Evolutionary conservation across 2,329 filamentous ascomycete genomes (phyloP).

Genomic region (Lasiodiplodia sp.): DNA sequence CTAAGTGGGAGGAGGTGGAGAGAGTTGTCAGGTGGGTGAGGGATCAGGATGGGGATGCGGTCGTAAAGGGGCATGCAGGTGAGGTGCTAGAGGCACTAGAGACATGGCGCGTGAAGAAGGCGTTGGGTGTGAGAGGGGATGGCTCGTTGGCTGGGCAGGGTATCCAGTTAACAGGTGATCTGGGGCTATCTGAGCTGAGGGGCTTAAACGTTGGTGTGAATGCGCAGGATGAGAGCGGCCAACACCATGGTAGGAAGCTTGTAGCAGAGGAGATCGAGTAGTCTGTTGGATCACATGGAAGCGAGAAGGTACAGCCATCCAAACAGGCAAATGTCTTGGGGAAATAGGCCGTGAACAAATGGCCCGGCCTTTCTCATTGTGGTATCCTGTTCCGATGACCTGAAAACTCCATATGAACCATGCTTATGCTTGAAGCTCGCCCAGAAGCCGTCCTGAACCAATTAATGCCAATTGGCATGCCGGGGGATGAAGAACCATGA

Average conservation of each 20-base stretch:
- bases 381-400: conserved; percentile 16
- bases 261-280: conserved; percentile 68
- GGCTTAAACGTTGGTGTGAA: conserved; percentile 52
- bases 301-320: not conserved
- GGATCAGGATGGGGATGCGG: conserved; percentile 70
- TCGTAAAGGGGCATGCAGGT: conserved; percentile 71
- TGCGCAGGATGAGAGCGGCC: not conserved
- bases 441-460: not conserved
- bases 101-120: conserved; percentile 64
- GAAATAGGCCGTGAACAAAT: not conserved
- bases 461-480: not conserved
- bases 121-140: conserved; percentile 52
- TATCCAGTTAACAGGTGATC: conserved; percentile 29
- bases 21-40: conserved; percentile 69
- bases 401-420: conserved; percentile 1
- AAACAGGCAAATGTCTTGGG: not conserved
- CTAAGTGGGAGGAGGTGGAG: conserved; percentile 67
- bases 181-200: conserved; percentile 50
- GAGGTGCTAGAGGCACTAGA: conserved; percentile 73
- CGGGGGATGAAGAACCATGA: not conserved
- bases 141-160: conserved; percentile 29
- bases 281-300: conserved; percentile 7
- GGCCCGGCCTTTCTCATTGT: conserved; percentile 1
- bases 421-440: not conserved
- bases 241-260: conserved; percentile 49